These are phyloP conservation scores for Pseudogymnoascus sp. DNA, from an alignment of 2,329 filamentous ascomycete species.

Conservation along the genomic window DNA sequence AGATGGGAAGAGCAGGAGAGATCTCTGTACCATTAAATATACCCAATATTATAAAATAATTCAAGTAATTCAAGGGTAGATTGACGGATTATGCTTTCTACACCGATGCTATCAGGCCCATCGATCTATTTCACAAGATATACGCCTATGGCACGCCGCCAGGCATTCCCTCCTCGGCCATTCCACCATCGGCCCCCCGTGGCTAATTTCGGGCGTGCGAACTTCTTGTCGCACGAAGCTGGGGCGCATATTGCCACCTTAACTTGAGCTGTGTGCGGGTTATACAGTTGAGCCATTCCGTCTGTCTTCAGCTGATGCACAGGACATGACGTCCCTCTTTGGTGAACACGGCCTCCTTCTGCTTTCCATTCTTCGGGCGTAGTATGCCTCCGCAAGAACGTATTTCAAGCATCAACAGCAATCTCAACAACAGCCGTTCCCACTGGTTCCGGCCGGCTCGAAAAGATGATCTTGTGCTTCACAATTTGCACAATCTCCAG, in stretches of 20 bases:
- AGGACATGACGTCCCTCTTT: not conserved
- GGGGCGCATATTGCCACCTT: not conserved
- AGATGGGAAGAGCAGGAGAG: constrained; percentile 25
- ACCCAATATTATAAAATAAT: not conserved
- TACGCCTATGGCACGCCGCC: not conserved
- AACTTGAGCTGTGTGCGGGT: not conserved
- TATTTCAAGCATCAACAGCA: not conserved
- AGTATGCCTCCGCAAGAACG: not conserved
- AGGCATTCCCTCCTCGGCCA: not conserved
- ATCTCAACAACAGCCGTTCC: constrained; percentile 29
- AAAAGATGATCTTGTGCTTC: constrained; percentile 80
- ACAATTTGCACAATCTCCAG: constrained; percentile 84
- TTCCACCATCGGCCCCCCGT: not conserved
- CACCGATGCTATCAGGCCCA: not conserved
- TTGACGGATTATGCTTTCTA: not conserved
- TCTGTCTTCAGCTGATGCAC: not conserved
- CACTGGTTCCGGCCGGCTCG: constrained; percentile 77
- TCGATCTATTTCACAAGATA: not conserved
- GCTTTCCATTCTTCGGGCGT: not conserved
- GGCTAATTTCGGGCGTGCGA: not conserved
- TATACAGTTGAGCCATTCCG: not conserved
- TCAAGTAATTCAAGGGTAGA: not conserved
- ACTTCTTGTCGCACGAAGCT: not conserved
- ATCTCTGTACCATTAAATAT: not conserved
- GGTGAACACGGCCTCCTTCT: not conserved